Percentiles rank a stretch among this genome's conserved stretches.
Evolutionary conservation across 2,329 filamentous ascomycete genomes (phyloP).

Genomic region (Microthyrium microscopicum): DNA sequence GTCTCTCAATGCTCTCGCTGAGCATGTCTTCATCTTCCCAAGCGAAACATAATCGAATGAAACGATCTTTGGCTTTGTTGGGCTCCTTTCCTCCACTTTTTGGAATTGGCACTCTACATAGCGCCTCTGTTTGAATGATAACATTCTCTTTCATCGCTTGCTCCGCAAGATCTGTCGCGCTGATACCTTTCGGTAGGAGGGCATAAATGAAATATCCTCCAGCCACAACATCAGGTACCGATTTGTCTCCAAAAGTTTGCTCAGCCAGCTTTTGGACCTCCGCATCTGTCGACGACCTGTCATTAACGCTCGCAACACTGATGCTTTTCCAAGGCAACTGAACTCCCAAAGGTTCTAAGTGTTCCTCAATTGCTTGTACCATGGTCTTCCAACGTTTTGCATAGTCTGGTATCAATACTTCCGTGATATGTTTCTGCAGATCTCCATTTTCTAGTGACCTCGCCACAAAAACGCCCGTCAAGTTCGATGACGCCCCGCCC

Average conservation of each 20-base stretch:
- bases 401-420: conserved; percentile 39
- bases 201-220: conserved; percentile 75
- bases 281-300: conserved; percentile 37
- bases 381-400: conserved; percentile 36
- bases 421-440: conserved; percentile 35
- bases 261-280: background rate
- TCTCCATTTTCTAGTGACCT: conserved; percentile 35
- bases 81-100: conserved; percentile 9
- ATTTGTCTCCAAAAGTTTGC: background rate
- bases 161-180: conserved; percentile 38
- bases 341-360: conserved; percentile 49
- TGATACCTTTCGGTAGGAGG: conserved; percentile 37
- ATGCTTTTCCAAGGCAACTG: conserved; percentile 25
- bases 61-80: conserved; percentile 24
- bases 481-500: conserved; percentile 42
- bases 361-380: conserved; percentile 38
- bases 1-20: conserved; percentile 47
- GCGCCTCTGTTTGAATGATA: conserved; percentile 47
- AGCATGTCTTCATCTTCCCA: conserved; percentile 54
- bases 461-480: conserved; percentile 39
- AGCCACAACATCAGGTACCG: too few species aligned
- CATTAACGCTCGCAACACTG: too few species aligned
- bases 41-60: conserved; percentile 52
- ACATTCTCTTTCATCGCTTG: conserved; percentile 46
- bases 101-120: conserved; percentile 44